These are phyloP conservation scores for Copromyces sp. DNA, from an alignment of 495 filamentous ascomycete species.

Conservation along the genomic window DNA sequence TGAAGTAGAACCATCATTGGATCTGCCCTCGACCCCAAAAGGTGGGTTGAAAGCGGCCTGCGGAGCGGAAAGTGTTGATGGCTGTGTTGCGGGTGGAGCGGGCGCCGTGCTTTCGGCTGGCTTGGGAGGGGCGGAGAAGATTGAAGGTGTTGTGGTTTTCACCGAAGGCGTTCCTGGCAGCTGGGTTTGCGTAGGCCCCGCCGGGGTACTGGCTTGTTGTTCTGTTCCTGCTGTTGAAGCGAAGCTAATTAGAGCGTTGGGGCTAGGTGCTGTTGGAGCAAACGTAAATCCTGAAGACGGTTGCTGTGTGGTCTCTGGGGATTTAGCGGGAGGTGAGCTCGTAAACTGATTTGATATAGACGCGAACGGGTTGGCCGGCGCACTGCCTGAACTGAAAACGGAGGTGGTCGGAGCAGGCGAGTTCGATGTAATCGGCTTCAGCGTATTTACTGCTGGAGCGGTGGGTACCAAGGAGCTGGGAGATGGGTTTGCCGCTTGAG, in stretches of 20 bases:
- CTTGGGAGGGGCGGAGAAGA: not conserved
- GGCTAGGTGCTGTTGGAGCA: not conserved
- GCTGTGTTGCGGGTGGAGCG: not conserved
- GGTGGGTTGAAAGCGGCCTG: not conserved
- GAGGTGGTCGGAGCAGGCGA: not conserved
- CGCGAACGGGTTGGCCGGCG: not conserved
- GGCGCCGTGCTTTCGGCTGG: not conserved
- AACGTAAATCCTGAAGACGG: not conserved
- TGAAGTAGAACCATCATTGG: not conserved
- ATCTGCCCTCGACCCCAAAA: not conserved
- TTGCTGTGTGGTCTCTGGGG: not conserved
- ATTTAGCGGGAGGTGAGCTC: not conserved
- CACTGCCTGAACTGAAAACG: not conserved
- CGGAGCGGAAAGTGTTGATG: conserved; percentile 2
- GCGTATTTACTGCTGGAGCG: not conserved
- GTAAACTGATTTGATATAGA: not conserved
- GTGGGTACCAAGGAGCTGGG: not conserved
- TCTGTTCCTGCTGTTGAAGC: not conserved
- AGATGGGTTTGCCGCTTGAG: not conserved
- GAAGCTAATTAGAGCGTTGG: not conserved
- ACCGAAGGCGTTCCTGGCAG: not conserved
- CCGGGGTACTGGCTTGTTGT: not conserved
- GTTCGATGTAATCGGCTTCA: not conserved
- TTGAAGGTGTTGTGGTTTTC: not conserved
- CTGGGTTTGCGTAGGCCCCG: not conserved